These are phyloP conservation scores for Paracamarosporium sp. DNA, from an alignment of 2,329 filamentous ascomycete species.

Conservation along the genomic window DNA sequence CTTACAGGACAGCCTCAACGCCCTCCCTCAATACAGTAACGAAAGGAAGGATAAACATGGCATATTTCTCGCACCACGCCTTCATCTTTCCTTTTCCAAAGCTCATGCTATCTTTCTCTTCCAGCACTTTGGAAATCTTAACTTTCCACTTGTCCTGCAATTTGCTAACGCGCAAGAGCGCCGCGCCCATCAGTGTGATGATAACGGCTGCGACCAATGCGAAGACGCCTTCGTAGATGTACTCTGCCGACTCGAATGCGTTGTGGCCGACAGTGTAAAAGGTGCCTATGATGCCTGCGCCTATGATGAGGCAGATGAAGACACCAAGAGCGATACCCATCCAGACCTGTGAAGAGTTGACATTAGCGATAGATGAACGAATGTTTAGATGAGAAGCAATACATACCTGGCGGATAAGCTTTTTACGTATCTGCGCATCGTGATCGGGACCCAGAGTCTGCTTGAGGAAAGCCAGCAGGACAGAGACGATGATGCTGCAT, in stretches of 20 bases:
- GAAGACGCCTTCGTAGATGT: conserved; percentile 84
- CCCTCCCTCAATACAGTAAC: conserved; percentile 87
- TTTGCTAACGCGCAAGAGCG: conserved; percentile 80
- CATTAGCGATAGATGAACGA: neutral
- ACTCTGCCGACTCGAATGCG: conserved; percentile 71
- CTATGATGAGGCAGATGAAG: conserved; percentile 69
- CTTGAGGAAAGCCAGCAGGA: conserved; percentile 85
- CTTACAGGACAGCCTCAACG: conserved; percentile 76
- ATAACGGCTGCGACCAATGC: conserved; percentile 77
- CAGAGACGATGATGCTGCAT: conserved; percentile 83
- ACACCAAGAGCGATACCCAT: conserved; percentile 68
- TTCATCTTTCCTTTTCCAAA: conserved; percentile 60
- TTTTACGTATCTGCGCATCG: conserved; percentile 70
- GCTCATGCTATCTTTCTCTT: conserved; percentile 56
- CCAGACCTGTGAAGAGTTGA: conserved; percentile 65
- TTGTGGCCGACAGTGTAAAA: conserved; percentile 75
- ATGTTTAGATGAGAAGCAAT: neutral
- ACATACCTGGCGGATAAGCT: conserved; percentile 67
- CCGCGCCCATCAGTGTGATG: conserved; percentile 81
- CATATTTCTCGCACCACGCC: conserved; percentile 75
- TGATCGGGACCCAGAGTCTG: conserved; percentile 74
- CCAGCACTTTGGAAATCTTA: conserved; percentile 76
- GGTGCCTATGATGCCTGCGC: conserved; percentile 70
- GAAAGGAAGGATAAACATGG: conserved; percentile 86
- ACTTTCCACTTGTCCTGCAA: conserved; percentile 87